Conservation (phyloP, 495 filamentous ascomycete genomes). For the Penicillium paxilli region DNA sequence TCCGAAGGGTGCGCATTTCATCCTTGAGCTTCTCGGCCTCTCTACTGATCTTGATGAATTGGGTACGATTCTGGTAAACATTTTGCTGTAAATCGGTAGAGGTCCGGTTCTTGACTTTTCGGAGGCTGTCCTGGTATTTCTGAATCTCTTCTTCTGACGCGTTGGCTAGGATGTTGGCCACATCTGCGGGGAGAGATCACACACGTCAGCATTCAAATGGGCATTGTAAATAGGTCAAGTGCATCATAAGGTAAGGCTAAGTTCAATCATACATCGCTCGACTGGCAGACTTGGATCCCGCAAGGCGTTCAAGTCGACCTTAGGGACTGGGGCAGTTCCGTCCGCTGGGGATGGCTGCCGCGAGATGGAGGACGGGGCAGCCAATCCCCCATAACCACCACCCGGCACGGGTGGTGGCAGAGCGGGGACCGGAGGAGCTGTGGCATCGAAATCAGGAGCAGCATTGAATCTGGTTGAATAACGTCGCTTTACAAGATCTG, state of each 20-base stretch:
- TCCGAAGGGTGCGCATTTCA: constrained; percentile 88
- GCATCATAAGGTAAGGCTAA: too few relatives aligned
- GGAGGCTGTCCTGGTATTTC: constrained; percentile 73
- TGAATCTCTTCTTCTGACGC: constrained; percentile 93
- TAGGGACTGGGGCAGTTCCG: constrained; percentile 41
- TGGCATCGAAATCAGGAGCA: constrained; percentile 65
- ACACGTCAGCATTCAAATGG: not conserved
- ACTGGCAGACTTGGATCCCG: constrained; percentile 77
- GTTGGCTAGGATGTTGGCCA: constrained; percentile 77
- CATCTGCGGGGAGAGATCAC: constrained; percentile 53
- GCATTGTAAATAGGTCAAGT: too few relatives aligned
- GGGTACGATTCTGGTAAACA: constrained; percentile 95
- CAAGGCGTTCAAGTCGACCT: constrained; percentile 69
- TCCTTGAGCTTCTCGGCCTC: constrained; percentile 96
- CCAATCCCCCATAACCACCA: constrained; percentile 47
- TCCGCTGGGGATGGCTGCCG: constrained; percentile 44
- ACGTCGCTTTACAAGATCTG: constrained; percentile 89
- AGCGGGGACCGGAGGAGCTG: constrained; percentile 66
- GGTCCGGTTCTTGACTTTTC: constrained; percentile 77
- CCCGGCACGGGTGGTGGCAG: constrained; percentile 47
- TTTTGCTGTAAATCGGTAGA: constrained; percentile 91
- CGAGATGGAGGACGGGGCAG: constrained; percentile 42
- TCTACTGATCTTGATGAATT: constrained; percentile 99
- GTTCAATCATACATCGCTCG: constrained; percentile 58
- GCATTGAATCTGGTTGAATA: constrained; percentile 91